phyloP scores from a whole-genome alignment of 768 basidiomycete species.

The Dendrothele bispora region DNA sequence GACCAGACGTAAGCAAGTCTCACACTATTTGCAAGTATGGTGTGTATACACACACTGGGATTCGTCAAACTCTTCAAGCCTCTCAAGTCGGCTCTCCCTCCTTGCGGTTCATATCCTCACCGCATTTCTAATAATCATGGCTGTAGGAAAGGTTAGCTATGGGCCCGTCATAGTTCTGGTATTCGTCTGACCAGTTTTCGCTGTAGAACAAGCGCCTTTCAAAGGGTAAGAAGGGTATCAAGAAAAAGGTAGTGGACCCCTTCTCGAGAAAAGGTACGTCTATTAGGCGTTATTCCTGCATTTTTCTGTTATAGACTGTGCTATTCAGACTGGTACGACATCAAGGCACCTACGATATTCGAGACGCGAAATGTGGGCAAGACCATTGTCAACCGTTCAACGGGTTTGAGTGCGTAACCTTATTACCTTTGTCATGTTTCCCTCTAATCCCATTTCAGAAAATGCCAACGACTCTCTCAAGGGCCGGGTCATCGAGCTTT shows the following conservation, averaged over 20 bases:
- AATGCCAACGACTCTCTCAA: conserved; percentile 98
- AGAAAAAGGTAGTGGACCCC: conserved; percentile 99
- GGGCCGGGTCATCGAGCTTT: conserved; percentile 95
- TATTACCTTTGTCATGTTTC: conserved; percentile 4
- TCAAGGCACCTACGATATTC: conserved; percentile 98
- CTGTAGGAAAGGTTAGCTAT: conserved; percentile 78
- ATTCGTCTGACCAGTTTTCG: conserved; percentile 8
- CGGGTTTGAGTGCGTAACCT: conserved; percentile 85
- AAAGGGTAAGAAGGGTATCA: conserved; percentile 98
- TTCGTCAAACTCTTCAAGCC: conserved; percentile 18
- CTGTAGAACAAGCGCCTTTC: conserved; percentile 94
- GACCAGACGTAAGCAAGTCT: conserved; percentile 20
- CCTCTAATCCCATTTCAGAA: conserved; percentile 50
- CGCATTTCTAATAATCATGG: conserved; percentile 59
- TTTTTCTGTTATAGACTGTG: background rate
- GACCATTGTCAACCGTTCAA: conserved; percentile 97
- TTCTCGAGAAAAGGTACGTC: conserved; percentile 94
- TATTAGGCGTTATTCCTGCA: background rate
- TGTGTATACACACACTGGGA: too few species aligned
- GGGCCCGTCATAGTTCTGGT: background rate
- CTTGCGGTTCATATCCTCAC: conserved; percentile 41
- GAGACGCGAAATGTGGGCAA: conserved; percentile 97
- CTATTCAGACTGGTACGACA: conserved; percentile 97
- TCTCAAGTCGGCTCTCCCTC: conserved; percentile 12
- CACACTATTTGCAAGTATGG: conserved; percentile 19